A percentile compares a stretch with the other conserved stretches of the same genome.
Evolutionary conservation across 441 rosid species (phyloP).

Genomic region (Viola pubescens): DNA sequence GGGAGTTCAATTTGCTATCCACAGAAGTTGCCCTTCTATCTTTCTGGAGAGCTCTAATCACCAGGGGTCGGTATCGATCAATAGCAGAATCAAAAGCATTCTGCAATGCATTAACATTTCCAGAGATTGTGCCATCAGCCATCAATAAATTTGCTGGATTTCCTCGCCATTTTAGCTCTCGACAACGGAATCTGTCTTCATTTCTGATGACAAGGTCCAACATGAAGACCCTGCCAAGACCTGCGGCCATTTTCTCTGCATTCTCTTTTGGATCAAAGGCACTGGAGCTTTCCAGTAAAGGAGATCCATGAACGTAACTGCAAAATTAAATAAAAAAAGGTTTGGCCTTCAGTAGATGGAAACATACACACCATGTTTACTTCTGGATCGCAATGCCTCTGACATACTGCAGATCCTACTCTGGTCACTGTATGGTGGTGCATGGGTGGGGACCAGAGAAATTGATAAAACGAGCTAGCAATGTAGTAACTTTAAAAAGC

Average conservation of each 20-base stretch:
- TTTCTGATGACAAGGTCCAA: conserved; percentile 96
- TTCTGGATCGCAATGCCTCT: background rate
- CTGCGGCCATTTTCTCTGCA: conserved; percentile 80
- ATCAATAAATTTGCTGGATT: conserved; percentile 86
- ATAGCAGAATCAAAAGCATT: conserved; percentile 77
- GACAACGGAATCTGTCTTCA: conserved; percentile 96
- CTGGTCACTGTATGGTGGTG: background rate
- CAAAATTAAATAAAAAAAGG: conserved; percentile 13
- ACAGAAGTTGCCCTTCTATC: conserved; percentile 82
- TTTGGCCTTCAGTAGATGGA: background rate
- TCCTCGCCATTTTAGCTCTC: conserved; percentile 95
- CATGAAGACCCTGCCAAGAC: conserved; percentile 82
- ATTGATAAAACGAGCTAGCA: background rate
- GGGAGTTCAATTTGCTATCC: conserved; percentile 52
- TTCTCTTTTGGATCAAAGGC: conserved; percentile 61
- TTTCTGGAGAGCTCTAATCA: conserved; percentile 71
- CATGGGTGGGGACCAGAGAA: background rate
- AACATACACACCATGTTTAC: no score
- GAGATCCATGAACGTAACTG: conserved; percentile 98
- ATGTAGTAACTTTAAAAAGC: no score
- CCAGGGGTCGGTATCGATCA: conserved; percentile 67
- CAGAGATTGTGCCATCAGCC: conserved; percentile 58
- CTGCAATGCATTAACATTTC: conserved; percentile 44
- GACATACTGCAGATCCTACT: background rate
- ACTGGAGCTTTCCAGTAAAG: conserved; percentile 71